phyloP scores from a whole-genome alignment of 192 early-diverging fungal species.

The Podila clonocystis region DNA sequence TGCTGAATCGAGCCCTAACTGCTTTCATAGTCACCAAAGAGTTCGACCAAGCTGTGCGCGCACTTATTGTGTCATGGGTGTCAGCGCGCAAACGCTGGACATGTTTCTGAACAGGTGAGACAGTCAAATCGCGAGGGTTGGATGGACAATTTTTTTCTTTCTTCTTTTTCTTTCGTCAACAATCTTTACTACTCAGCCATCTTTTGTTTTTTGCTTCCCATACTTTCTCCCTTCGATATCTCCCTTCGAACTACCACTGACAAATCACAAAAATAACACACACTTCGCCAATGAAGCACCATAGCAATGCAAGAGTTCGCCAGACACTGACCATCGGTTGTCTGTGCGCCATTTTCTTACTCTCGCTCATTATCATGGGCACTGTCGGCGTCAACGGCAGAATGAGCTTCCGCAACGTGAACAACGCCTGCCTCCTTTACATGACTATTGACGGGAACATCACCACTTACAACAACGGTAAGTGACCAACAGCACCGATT shows the following conservation, averaged over 20 bases:
- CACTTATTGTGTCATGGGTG: too few species aligned
- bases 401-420: not conserved
- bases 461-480: constrained; percentile 13
- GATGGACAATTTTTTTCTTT: not conserved
- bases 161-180: not conserved
- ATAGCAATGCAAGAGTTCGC: constrained; percentile 19
- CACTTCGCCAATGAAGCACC: constrained; percentile 9
- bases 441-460: constrained; percentile 14
- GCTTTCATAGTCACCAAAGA: too few species aligned
- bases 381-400: constrained; percentile 25
- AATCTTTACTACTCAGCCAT: not conserved
- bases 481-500: not conserved
- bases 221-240: not conserved
- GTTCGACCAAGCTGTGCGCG: too few species aligned
- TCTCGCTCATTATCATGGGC: constrained; percentile 39
- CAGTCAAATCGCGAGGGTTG: too few species aligned
- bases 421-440: constrained; percentile 29
- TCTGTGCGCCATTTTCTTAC: constrained; percentile 8
- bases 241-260: not conserved
- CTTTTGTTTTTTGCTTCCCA: not conserved
- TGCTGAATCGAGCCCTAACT: too few species aligned
- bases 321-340: not conserved
- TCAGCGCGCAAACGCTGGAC: too few species aligned
- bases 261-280: not conserved
- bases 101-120: too few species aligned